Evolutionary conservation across 2,329 filamentous ascomycete genomes (phyloP), one percentile per base, ranked within the genome.

Genomic region (Pyrenophora teres): DNA sequence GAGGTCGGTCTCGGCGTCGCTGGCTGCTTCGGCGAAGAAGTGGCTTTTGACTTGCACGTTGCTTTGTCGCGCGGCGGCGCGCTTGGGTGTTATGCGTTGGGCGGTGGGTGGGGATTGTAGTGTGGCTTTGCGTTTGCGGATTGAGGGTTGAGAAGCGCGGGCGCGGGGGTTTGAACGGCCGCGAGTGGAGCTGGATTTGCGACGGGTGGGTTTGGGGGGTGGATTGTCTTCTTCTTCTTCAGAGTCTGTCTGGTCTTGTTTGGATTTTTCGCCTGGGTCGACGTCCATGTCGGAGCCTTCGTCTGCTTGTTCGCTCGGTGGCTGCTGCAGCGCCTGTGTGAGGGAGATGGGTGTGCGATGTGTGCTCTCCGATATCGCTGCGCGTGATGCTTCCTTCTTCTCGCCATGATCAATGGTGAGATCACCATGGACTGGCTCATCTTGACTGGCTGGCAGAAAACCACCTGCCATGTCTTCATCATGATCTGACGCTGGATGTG

Each of bases 381-480:
- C 52, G 12, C 36, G 47, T 4, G 40, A 23, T 13, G 46, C 21
- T 6, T 46, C 35, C 18, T 47, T 35, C 32, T 62, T 46, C 9
- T 72, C 66, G n/a, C 64, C 68, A 16, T 67, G 56, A 38, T 74
- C 69, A 44, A 72, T 65, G 3, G 66, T 62, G 23, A 75, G 61
- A 19, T 70, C 68, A 19, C 60, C 46, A 18, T 63, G 44, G 63
- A 65, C 57, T 57, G 73, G 51, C 0, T 71, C 64, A 3, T 70
- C 69, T 40, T 74, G 67, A 18, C 74, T 75, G n/a, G 71, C 66
- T 19, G 66, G 40, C 13, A 77, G 50, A 46, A 77, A 76, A 1
- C 60, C 71, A 44, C 57, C 74, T 53, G 33, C 68, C 62, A 56
- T 69, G 47, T 62, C 72, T 18, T 71, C 68, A 19, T 72, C 39